Evolutionary conservation across 257 asterid genomes (phyloP), one percentile per base, ranked within the genome.

Genomic region (Agastache rugosa): DNA sequence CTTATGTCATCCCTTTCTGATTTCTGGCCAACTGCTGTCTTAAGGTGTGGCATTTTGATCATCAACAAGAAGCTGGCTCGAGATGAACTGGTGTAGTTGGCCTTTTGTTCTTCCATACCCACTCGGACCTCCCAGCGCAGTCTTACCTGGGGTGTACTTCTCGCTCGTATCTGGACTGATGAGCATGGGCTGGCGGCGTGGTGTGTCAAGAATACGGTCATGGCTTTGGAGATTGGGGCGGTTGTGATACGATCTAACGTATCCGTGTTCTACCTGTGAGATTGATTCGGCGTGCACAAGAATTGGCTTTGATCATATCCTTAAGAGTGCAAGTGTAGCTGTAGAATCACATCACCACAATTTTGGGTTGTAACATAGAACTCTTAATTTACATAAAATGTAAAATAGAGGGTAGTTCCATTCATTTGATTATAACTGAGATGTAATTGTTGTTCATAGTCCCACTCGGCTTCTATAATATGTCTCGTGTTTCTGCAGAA

Each of bases 1-100:
- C 97, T 66, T 91, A 87, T 70, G 97, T 91, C 63, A 73, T 91
- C 73, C 97, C 97, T 72, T 87, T 82, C 83, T 91, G 91, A 90
- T 80, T 39, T 50, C 50, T 67, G 53, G 47, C 56, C 42, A 39
- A 41, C 31, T 23, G 48, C 69, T 31, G 3, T 2, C 17, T 17
- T 17, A 44, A 19, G n/a, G 31, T 34, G 20, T 9, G 63, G 15
- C 42, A 56, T 23, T 39, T 34, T 6, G 19, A 29, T 39, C 44
- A 10, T 2, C 65, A 50, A 23, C 56, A 39, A 34, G 25, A 37
- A 42, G 42, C 66, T 25, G 73, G 50, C 67, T 53, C 29, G 60
- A 25, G 67, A 15, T 14, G 63, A 58, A 58, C 39, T 61, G 22
- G 42, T 59, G 11, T 53, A 53, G 25, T 19, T 53, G 25, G 29